phyloP scores from a whole-genome alignment of 768 basidiomycete species.

The Russula sp. region DNA sequence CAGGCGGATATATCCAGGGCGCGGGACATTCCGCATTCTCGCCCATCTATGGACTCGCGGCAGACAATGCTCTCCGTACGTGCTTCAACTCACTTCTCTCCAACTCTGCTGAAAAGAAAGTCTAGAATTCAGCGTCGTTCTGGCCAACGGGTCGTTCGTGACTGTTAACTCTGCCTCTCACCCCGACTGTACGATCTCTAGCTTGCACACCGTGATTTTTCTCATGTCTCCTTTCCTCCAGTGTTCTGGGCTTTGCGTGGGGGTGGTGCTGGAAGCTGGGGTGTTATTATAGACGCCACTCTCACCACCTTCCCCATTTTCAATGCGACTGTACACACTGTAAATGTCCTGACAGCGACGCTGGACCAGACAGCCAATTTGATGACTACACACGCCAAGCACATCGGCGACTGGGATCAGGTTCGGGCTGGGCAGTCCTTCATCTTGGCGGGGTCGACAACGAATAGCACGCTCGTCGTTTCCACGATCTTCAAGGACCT shows the following conservation, averaged over 20 bases:
- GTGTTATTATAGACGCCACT: conserved; percentile 40
- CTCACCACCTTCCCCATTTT: conserved; percentile 40
- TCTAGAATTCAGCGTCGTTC: conserved; percentile 17
- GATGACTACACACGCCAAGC: conserved; percentile 33
- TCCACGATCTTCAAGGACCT: conserved; percentile 31
- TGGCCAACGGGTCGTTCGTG: conserved; percentile 17
- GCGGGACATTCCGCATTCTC: conserved; percentile 33
- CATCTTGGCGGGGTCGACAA: conserved; percentile 33
- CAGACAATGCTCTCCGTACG: conserved; percentile 33
- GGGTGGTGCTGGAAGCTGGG: conserved; percentile 38
- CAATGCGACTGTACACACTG: conserved; percentile 34
- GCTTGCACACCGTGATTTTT: not conserved
- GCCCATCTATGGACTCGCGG: conserved; percentile 31
- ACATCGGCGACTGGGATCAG: conserved; percentile 14
- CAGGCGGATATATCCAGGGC: conserved; percentile 34
- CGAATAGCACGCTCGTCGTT: conserved; percentile 16
- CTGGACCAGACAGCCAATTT: conserved; percentile 40
- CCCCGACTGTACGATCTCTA: conserved; percentile 17
- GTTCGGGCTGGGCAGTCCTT: conserved; percentile 31
- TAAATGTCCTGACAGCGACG: conserved; percentile 35
- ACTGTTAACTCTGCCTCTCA: conserved; percentile 6
- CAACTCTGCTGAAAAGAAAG: not conserved
- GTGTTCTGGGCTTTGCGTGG: conserved; percentile 32
- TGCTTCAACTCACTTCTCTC: not conserved
- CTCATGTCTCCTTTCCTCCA: conserved; percentile 14